A percentile compares a stretch with the other conserved stretches of the same genome.
Conservation (phyloP, 1,284 basidiomycete genomes). For the Coniferiporia sulphurascens region DNA sequence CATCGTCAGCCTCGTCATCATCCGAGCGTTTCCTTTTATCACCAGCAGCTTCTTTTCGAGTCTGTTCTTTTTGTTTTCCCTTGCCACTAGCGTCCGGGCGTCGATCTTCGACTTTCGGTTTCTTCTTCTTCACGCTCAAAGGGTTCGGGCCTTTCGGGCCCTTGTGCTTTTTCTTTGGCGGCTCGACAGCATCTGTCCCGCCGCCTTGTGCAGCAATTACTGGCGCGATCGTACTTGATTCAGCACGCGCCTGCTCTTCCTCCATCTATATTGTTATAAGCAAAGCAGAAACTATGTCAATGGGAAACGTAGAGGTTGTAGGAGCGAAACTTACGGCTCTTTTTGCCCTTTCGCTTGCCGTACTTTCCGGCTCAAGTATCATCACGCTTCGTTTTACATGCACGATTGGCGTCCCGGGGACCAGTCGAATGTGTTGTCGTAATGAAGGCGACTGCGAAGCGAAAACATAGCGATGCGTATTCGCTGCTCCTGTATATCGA, state of each 20-base stretch:
- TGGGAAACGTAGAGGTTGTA: neutral
- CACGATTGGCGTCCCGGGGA: slow-evolving; percentile 82
- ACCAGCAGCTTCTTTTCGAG: neutral
- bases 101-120: slow-evolving; percentile 23
- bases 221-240: slow-evolving; percentile 37
- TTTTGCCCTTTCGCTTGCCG: slow-evolving; percentile 69
- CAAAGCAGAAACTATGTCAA: neutral
- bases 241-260: slow-evolving; percentile 45
- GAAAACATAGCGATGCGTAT: slow-evolving; percentile 88
- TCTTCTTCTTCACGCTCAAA: slow-evolving; percentile 89
- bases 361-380: slow-evolving; percentile 83
- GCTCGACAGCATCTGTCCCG: slow-evolving; percentile 25
- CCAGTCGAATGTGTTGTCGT: slow-evolving; percentile 54
- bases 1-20: slow-evolving; percentile 1
- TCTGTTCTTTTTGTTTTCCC: neutral
- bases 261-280: slow-evolving; percentile 45
- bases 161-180: slow-evolving; percentile 55
- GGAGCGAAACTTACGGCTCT: slow-evolving; percentile 40
- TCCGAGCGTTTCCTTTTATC: slow-evolving; percentile 9
- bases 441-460: slow-evolving; percentile 75
- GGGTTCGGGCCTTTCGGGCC: slow-evolving; percentile 89
- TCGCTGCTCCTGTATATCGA: slow-evolving; percentile 59
- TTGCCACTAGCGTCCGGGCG: neutral
- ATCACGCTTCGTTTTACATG: slow-evolving; percentile 89
- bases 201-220: slow-evolving; percentile 22